Conservation (phyloP, 192 early-diverging fungal genomes). For the Nowakowskiella sp. region DNA sequence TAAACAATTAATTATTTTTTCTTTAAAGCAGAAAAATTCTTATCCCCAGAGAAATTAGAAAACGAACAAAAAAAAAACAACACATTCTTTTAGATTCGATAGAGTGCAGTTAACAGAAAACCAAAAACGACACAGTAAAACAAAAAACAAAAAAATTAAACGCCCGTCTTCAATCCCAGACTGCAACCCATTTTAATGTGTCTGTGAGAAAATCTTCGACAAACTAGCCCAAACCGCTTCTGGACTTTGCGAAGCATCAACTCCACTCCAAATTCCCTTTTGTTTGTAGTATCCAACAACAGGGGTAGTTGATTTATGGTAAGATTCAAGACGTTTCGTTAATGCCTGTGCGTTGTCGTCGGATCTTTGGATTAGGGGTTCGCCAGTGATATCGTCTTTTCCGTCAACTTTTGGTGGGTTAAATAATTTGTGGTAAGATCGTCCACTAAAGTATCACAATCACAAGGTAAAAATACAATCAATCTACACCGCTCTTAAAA, state of each 20-base stretch:
- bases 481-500: neutral
- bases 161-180: no score
- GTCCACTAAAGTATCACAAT: slow-evolving; percentile 47
- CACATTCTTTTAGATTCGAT: no score
- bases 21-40: no score
- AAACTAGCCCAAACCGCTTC: slow-evolving; percentile 83
- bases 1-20: no score
- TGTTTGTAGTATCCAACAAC: slow-evolving; percentile 81
- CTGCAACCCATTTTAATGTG: neutral
- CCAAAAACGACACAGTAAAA: no score
- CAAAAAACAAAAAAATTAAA: no score
- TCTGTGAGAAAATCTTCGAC: slow-evolving; percentile 75
- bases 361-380: slow-evolving; percentile 93
- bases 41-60: no score
- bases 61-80: no score
- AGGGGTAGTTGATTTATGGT: slow-evolving; percentile 53
- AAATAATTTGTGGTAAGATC: slow-evolving; percentile 96
- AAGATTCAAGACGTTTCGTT: slow-evolving; percentile 77
- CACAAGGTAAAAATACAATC: slow-evolving; percentile 6
- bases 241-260: slow-evolving; percentile 89
- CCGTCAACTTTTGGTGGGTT: slow-evolving; percentile 85
- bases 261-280: slow-evolving; percentile 82
- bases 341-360: slow-evolving; percentile 96
- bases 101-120: no score
- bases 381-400: slow-evolving; percentile 94